A percentile compares a stretch with the other conserved stretches of the same genome.
Conservation (phyloP, 306 rosid genomes). For the Citrullus amarus region DNA sequence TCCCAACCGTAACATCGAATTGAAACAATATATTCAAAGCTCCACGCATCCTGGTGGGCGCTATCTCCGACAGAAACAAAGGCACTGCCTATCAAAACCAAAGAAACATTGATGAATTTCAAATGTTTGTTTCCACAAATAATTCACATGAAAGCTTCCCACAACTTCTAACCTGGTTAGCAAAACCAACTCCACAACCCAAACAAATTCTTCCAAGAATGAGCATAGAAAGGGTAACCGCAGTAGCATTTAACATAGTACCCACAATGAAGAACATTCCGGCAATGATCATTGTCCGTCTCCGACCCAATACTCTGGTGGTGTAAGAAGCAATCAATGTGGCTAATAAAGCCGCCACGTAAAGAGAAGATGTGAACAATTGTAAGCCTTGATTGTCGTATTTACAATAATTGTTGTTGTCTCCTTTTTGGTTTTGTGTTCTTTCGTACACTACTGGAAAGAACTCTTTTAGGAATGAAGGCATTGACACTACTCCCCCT, state of each 20-base stretch:
- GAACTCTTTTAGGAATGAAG: conserved; percentile 32
- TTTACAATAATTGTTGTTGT: conserved; percentile 50
- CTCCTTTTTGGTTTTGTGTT: background rate
- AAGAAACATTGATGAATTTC: no score
- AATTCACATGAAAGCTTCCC: no score
- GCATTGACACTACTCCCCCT: conserved; percentile 70
- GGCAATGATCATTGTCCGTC: conserved; percentile 45
- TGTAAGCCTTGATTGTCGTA: conserved; percentile 48
- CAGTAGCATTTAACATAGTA: conserved; percentile 16
- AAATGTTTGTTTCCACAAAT: no score
- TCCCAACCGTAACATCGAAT: conserved; percentile 65
- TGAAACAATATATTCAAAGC: conserved; percentile 71
- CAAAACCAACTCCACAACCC: conserved; percentile 46
- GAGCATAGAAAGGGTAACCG: conserved; percentile 6
- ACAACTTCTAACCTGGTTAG: conserved; percentile 29
- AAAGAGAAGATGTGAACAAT: conserved; percentile 63
- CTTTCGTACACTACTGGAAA: conserved; percentile 37
- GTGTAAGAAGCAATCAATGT: conserved; percentile 42
- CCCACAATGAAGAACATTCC: conserved; percentile 48
- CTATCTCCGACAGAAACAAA: conserved; percentile 71
- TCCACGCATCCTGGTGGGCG: conserved; percentile 83
- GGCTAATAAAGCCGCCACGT: conserved; percentile 45
- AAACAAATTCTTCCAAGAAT: conserved; percentile 27
- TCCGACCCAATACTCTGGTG: conserved; percentile 33
- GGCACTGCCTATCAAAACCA: conserved; percentile 38